phyloP scores from a whole-genome alignment of 2,329 filamentous ascomycete species.

The Grosmannia penicillata region DNA sequence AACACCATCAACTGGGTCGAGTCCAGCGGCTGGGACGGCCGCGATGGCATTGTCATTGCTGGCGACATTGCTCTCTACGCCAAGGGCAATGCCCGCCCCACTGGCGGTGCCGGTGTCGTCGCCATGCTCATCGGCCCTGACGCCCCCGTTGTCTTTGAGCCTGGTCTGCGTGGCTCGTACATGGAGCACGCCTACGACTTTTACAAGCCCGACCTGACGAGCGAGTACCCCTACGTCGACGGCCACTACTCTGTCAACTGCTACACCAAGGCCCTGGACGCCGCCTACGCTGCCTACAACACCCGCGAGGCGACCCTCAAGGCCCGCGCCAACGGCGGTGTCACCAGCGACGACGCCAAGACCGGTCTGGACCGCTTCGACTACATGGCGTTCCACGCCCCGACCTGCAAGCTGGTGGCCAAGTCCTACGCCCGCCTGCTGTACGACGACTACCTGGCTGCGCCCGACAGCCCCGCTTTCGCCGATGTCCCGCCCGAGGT shows the following conservation, averaged over 20 bases:
- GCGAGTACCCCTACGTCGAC: slow-evolving; percentile 76
- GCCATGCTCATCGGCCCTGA: slow-evolving; percentile 68
- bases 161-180: slow-evolving; percentile 65
- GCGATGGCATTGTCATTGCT: slow-evolving; percentile 64
- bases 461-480: slow-evolving; percentile 53
- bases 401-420: slow-evolving; percentile 74
- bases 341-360: slow-evolving; percentile 42
- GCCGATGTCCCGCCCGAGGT: slow-evolving; percentile 63
- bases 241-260: slow-evolving; percentile 72
- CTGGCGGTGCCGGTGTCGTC: slow-evolving; percentile 65
- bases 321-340: slow-evolving; percentile 29
- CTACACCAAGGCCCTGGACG: slow-evolving; percentile 69
- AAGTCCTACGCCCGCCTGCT: slow-evolving; percentile 74
- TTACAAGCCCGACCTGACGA: slow-evolving; percentile 79
- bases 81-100: slow-evolving; percentile 69
- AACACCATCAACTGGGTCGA: slow-evolving; percentile 78
- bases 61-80: slow-evolving; percentile 78
- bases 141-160: slow-evolving; percentile 62
- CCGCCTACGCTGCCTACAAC: slow-evolving; percentile 68
- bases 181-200: slow-evolving; percentile 81
- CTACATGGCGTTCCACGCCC: slow-evolving; percentile 70
- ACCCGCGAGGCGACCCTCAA: slow-evolving; percentile 49
- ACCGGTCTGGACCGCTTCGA: slow-evolving; percentile 67
- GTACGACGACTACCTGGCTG: slow-evolving; percentile 71
- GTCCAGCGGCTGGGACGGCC: slow-evolving; percentile 75